A percentile compares a stretch with the other conserved stretches of the same genome.
These are phyloP conservation scores for Santalum album DNA, from an alignment of 164 flowering plant species.

Conservation along the genomic window DNA sequence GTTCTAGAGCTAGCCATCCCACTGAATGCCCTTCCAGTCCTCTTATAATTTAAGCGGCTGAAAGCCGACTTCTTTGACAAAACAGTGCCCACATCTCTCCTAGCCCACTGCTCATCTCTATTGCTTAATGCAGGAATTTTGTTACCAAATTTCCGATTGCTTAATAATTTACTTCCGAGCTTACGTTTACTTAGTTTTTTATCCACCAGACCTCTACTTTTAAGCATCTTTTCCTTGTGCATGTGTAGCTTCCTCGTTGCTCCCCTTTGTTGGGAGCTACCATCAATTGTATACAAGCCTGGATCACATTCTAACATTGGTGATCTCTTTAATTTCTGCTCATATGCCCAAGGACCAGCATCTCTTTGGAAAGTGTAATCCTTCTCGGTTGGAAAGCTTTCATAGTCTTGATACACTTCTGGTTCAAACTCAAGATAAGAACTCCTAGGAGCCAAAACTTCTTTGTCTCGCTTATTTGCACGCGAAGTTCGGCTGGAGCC, in stretches of 20 bases:
- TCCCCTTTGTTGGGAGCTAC: slow-evolving; percentile 11
- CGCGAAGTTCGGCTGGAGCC: slow-evolving; percentile 10
- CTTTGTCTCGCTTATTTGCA: slow-evolving; percentile 13
- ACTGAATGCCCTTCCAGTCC: slow-evolving; percentile 7
- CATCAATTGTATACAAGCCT: slow-evolving; percentile 8
- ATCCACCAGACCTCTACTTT: slow-evolving; percentile 15
- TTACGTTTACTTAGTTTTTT: slow-evolving; percentile 14
- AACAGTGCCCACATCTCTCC: slow-evolving; percentile 9
- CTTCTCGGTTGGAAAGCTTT: slow-evolving; percentile 6
- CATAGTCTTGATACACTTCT: slow-evolving; percentile 9
- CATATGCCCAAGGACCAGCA: slow-evolving; percentile 12
- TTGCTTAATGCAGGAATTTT: slow-evolving; percentile 6
- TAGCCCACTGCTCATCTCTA: slow-evolving; percentile 13
- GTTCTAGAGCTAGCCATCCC: slow-evolving; percentile 3
- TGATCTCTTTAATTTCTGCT: slow-evolving; percentile 13
- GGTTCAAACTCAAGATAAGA: slow-evolving; percentile 14
- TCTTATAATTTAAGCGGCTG: slow-evolving; percentile 8
- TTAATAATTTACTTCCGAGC: slow-evolving; percentile 9
- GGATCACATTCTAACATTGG: slow-evolving; percentile 13
- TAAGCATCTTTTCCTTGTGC: slow-evolving; percentile 10
- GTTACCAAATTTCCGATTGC: slow-evolving; percentile 11
- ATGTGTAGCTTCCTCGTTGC: slow-evolving; percentile 13
- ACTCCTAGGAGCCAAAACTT: slow-evolving; percentile 16
- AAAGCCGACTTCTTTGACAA: slow-evolving; percentile 13
- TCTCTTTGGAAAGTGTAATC: slow-evolving; percentile 23